phyloP scores from a whole-genome alignment of 2,329 filamentous ascomycete species.

The Colletotrichum horii region DNA sequence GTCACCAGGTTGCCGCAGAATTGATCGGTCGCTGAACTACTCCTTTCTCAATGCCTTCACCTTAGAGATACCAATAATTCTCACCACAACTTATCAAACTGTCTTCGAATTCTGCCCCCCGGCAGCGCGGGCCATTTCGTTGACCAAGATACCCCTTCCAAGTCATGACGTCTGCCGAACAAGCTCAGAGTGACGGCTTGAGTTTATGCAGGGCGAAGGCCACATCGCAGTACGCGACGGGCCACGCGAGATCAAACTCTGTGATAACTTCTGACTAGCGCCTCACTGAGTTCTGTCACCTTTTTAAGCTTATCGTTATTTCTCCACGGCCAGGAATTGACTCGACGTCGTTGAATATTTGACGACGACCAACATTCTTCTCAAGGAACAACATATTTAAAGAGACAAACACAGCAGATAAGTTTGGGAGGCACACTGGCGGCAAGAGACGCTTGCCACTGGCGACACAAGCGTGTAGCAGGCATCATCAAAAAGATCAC shows the following conservation, averaged over 20 bases:
- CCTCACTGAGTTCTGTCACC: constrained; percentile 14
- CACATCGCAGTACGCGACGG: not conserved
- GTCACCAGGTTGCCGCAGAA: not conserved
- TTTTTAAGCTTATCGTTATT: constrained; percentile 7
- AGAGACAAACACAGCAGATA: not conserved
- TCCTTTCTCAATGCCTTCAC: not conserved
- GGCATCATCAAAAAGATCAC: not conserved
- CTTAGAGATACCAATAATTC: not conserved
- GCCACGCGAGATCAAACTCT: not conserved
- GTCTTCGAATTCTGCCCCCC: not conserved
- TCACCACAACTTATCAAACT: not conserved
- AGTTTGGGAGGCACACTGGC: not conserved
- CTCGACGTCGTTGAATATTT: not conserved
- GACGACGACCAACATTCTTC: not conserved
- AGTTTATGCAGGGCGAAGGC: not conserved
- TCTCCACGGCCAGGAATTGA: not conserved
- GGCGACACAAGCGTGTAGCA: not conserved
- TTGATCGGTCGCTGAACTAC: not conserved
- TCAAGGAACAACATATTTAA: too few species aligned
- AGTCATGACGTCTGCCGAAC: not conserved
- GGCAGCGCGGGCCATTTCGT: not conserved
- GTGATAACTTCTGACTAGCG: not conserved
- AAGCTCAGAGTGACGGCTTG: not conserved
- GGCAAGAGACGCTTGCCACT: not conserved
- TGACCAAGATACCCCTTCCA: not conserved